Evolutionary conservation across 139 green algal species (phyloP).

Genomic region (Volvox reticuliferus): DNA sequence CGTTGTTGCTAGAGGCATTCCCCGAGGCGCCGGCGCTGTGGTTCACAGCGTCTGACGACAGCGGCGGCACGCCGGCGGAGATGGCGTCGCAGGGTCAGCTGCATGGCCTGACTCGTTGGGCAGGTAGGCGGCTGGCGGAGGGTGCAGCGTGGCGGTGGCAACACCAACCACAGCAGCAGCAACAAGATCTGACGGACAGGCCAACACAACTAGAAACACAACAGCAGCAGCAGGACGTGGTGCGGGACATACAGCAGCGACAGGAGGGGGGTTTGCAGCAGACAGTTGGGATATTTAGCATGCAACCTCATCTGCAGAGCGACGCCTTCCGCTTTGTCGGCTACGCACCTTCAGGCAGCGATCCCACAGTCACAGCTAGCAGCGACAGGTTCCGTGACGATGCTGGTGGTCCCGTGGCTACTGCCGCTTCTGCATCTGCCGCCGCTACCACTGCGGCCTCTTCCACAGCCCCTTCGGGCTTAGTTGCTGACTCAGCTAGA

Average conservation of each 20-base stretch:
- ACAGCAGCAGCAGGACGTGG: neutral
- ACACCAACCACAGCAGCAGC: neutral
- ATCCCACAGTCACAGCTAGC: neutral
- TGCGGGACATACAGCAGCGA: neutral
- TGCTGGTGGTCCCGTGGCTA: no score
- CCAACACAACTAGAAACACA: neutral
- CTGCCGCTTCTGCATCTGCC: neutral
- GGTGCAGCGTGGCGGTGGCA: neutral
- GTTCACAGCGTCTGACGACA: neutral
- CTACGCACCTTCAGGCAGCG: neutral
- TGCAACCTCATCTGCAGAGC: neutral
- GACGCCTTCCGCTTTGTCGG: neutral
- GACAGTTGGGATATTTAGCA: neutral
- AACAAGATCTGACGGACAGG: neutral
- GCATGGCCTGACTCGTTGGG: neutral
- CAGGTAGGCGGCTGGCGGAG: neutral
- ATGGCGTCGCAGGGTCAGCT: conserved; percentile 3
- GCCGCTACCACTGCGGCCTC: no score
- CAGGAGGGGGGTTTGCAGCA: neutral
- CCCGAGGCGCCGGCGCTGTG: neutral
- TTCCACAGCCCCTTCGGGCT: no score
- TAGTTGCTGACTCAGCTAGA: no score
- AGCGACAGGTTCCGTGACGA: no score
- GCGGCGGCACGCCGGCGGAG: conserved; percentile 5
- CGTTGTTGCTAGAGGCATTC: neutral